These are phyloP conservation scores for Fusarium sp. DNA, from an alignment of 2,329 filamentous ascomycete genomes.

Conservation along the genomic window DNA sequence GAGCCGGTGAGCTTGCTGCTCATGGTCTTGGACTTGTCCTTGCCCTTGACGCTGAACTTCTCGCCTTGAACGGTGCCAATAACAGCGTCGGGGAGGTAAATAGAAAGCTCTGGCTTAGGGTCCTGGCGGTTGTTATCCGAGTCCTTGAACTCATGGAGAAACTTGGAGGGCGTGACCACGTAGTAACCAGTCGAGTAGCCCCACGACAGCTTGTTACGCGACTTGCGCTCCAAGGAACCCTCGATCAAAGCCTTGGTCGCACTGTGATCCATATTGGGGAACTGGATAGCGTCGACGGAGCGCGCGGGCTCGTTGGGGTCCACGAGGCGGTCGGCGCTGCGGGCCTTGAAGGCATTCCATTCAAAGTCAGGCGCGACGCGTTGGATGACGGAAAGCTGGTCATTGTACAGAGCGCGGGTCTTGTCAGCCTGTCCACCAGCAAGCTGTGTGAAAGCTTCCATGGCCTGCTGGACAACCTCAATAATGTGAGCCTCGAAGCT, in stretches of 20 bases:
- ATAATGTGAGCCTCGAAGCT: slow-evolving; percentile 90
- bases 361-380: slow-evolving; percentile 87
- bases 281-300: slow-evolving; percentile 78
- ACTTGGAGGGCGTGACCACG: slow-evolving; percentile 88
- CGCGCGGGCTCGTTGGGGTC: slow-evolving; percentile 81
- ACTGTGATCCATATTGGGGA: slow-evolving; percentile 88
- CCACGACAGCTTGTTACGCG: slow-evolving; percentile 82
- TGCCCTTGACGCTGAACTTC: slow-evolving; percentile 96
- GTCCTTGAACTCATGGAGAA: slow-evolving; percentile 96
- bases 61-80: slow-evolving; percentile 78
- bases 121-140: slow-evolving; percentile 79
- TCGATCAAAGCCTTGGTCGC: slow-evolving; percentile 87
- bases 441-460: slow-evolving; percentile 86
- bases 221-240: slow-evolving; percentile 90
- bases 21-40: slow-evolving; percentile 85
- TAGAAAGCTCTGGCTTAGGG: slow-evolving; percentile 84
- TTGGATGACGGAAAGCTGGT: slow-evolving; percentile 83
- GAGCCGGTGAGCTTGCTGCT: slow-evolving; percentile 83
- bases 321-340: slow-evolving; percentile 79
- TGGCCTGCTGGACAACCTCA: slow-evolving; percentile 81
- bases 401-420: slow-evolving; percentile 81
- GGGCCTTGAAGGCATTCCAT: slow-evolving; percentile 85
- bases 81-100: slow-evolving; percentile 91
- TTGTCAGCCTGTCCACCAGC: slow-evolving; percentile 85
- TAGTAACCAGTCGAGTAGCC: slow-evolving; percentile 88